Evolutionary conservation across 1,139 yeast species (phyloP).

Genomic region (Keqinozyma sinolaborantium): DNA sequence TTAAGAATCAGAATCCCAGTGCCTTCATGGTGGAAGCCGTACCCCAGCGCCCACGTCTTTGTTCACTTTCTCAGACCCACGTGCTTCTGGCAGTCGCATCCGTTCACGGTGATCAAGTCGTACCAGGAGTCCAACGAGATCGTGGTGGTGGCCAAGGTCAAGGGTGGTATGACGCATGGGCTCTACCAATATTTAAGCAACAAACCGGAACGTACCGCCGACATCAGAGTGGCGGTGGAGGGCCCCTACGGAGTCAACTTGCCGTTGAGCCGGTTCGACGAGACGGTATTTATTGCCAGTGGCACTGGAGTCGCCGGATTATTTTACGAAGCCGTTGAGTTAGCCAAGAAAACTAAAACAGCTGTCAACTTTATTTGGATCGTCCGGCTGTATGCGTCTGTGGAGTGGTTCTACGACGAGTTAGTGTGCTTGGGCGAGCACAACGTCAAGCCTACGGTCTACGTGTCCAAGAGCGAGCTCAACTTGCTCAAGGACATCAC

Average conservation of each 20-base stretch:
- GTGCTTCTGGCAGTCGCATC: conserved; percentile 44
- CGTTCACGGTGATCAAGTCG: conserved; percentile 31
- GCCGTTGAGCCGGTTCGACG: conserved; percentile 25
- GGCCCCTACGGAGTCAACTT: conserved; percentile 40
- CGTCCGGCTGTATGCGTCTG: conserved; percentile 33
- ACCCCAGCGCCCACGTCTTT: conserved; percentile 53
- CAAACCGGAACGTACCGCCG: conserved; percentile 15
- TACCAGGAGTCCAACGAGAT: conserved; percentile 17
- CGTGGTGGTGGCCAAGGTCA: conserved; percentile 27
- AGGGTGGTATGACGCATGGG: conserved; percentile 31
- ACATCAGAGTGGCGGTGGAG: conserved; percentile 31
- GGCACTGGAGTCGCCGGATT: conserved; percentile 45
- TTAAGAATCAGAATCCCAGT: conserved; percentile 37
- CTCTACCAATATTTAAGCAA: conserved; percentile 19
- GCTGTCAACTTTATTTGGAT: conserved; percentile 46
- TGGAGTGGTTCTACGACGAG: conserved; percentile 48
- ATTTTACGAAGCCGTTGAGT: conserved; percentile 25
- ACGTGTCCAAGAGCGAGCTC: conserved; percentile 21
- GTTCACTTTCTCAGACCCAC: conserved; percentile 37
- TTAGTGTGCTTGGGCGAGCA: conserved; percentile 24
- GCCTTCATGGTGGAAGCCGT: conserved; percentile 37
- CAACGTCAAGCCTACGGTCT: conserved; percentile 24
- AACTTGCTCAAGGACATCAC: conserved; percentile 10
- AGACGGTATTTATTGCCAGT: conserved; percentile 34
- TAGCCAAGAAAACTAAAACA: conserved; percentile 16